phyloP scores from a whole-genome alignment of 2,329 filamentous ascomycete species.

The Colletotrichum costaricense region DNA sequence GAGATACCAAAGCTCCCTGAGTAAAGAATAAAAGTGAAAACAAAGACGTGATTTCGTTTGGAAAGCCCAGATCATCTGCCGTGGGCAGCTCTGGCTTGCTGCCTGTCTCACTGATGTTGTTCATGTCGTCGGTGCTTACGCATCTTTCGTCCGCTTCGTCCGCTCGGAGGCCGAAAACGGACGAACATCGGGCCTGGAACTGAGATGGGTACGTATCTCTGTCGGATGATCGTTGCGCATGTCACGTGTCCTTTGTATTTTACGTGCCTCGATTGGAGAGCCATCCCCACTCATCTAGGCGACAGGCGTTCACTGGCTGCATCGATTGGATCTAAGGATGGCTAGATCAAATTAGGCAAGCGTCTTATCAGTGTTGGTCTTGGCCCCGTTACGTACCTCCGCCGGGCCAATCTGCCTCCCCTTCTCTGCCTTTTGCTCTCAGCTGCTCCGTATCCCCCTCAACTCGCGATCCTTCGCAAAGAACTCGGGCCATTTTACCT shows the following conservation, averaged over 20 bases:
- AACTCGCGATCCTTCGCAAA: background rate
- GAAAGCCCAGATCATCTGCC: background rate
- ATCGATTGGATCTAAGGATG: rapidly evolving
- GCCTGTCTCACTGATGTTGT: background rate
- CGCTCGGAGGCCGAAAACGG: conserved; percentile 32
- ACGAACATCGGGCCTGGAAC: background rate
- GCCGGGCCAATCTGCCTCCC: background rate
- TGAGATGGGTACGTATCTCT: background rate
- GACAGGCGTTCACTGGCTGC: background rate
- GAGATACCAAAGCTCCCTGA: background rate
- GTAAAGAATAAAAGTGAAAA: too few relatives aligned
- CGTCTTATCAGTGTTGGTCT: background rate
- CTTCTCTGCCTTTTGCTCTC: background rate
- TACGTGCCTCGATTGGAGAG: background rate
- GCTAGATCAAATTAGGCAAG: background rate
- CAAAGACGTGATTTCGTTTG: background rate
- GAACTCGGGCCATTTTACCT: background rate
- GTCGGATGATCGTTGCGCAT: background rate
- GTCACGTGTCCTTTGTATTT: background rate
- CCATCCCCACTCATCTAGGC: background rate
- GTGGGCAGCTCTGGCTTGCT: background rate
- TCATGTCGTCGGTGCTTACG: conserved; percentile 9
- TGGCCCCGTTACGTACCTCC: background rate
- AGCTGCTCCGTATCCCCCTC: background rate
- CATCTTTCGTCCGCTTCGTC: conserved; percentile 11